Conservation (phyloP, 176 grass and related monocot genomes). For the Aechmea fasciata region DNA sequence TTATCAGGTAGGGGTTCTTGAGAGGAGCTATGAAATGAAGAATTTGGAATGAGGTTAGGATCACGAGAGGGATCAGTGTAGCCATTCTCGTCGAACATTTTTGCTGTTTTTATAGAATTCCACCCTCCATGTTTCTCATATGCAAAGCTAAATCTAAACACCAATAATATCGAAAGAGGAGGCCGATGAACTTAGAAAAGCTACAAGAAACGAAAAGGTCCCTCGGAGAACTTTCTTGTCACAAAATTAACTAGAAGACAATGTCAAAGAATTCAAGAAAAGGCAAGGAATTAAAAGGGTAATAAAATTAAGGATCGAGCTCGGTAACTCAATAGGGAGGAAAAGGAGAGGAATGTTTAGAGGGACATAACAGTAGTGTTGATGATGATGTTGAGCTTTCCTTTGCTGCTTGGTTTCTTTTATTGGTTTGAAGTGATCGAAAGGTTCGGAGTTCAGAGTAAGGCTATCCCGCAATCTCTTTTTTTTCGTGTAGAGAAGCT, state of each 20-base stretch:
- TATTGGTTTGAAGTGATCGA: background rate
- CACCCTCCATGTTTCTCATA: background rate
- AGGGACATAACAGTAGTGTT: background rate
- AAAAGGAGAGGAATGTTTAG: background rate
- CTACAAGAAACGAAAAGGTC: background rate
- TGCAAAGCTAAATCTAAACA: background rate
- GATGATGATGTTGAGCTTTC: background rate
- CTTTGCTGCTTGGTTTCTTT: background rate
- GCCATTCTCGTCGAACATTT: constrained; percentile 48
- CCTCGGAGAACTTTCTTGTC: background rate
- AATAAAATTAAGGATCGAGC: background rate
- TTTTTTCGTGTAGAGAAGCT: constrained; percentile 1
- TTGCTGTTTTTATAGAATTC: background rate
- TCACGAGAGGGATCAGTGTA: constrained; percentile 41
- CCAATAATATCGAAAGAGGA: background rate
- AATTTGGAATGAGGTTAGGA: constrained; percentile 41
- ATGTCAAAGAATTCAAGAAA: background rate
- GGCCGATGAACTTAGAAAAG: background rate
- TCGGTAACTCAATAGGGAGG: background rate
- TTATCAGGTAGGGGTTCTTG: constrained; percentile 35
- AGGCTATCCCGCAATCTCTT: background rate
- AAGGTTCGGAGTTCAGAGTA: background rate
- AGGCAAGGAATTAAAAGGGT: background rate
- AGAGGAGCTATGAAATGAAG: constrained; percentile 30
- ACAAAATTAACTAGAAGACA: background rate